Conservation (phyloP, 345 rosid genomes). For the Kernera saxatilis region DNA sequence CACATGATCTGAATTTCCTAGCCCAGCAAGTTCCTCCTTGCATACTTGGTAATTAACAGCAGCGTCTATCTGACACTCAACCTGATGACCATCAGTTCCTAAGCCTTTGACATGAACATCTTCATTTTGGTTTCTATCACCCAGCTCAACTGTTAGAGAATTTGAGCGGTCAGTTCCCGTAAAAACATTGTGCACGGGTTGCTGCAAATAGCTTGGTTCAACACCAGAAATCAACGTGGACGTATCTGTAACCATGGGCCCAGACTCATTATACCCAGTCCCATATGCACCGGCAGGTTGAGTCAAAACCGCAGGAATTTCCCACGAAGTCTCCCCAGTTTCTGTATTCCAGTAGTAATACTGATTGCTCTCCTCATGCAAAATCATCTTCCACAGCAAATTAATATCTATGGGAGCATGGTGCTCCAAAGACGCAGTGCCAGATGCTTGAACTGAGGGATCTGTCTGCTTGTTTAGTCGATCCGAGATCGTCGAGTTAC, state of each 20-base stretch:
- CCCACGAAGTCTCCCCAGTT: slow-evolving; percentile 99
- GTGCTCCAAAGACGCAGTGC: slow-evolving; percentile 35
- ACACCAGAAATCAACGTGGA: slow-evolving; percentile 22
- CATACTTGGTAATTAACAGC: slow-evolving; percentile 24
- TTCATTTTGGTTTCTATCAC: slow-evolving; percentile 34
- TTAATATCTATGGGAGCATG: slow-evolving; percentile 45
- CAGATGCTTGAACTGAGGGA: slow-evolving; percentile 35
- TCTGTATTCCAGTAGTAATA: slow-evolving; percentile 92
- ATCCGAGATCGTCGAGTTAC: slow-evolving; percentile 19
- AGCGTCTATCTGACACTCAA: slow-evolving; percentile 24
- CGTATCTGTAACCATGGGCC: slow-evolving; percentile 26
- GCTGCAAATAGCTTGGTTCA: slow-evolving; percentile 37
- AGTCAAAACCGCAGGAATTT: slow-evolving; percentile 54
- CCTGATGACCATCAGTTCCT: slow-evolving; percentile 29
- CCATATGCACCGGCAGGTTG: slow-evolving; percentile 35
- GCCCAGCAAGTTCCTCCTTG: slow-evolving; percentile 24
- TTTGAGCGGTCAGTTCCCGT: slow-evolving; percentile 20
- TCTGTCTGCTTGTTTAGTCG: slow-evolving; percentile 36
- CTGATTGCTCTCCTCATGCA: slow-evolving; percentile 85
- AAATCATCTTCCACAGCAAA: slow-evolving; percentile 73
- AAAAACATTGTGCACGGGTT: slow-evolving; percentile 16
- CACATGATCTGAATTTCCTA: slow-evolving; percentile 20
- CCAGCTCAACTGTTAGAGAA: slow-evolving; percentile 28
- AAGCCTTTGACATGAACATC: slow-evolving; percentile 19
- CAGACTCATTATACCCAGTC: slow-evolving; percentile 32